Percentiles rank a stretch among this genome's conserved stretches.
phyloP scores from a whole-genome alignment of 208 protist species.

The Crithidia brevicula region DNA sequence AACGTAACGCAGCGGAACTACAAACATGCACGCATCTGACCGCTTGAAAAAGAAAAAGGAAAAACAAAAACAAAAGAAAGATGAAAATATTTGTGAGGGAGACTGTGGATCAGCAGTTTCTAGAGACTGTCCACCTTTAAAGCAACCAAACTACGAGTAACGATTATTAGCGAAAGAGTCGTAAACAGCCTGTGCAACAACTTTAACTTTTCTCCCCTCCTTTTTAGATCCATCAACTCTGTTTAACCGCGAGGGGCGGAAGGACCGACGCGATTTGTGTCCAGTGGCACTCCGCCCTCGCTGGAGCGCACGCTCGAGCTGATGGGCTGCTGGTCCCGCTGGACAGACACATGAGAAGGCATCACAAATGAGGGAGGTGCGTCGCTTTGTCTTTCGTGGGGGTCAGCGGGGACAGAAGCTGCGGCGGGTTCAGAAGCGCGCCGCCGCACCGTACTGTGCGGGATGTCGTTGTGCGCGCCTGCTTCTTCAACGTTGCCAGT shows the following conservation, averaged over 20 bases:
- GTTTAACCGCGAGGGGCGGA: conserved; percentile 5
- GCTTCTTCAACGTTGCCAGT: background rate
- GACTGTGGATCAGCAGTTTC: too few relatives aligned
- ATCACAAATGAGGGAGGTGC: background rate
- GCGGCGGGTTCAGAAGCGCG: too few relatives aligned
- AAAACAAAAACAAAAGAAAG: conserved; percentile 11
- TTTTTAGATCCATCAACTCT: background rate
- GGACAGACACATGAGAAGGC: background rate
- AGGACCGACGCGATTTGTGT: conserved; percentile 1
- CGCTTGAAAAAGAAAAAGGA: conserved; percentile 1
- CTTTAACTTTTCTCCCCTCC: background rate
- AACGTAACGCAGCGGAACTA: too few relatives aligned
- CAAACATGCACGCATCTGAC: too few relatives aligned
- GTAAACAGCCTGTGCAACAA: too few relatives aligned
- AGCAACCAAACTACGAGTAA: conserved; percentile 3
- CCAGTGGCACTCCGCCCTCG: conserved; percentile 17
- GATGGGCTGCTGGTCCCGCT: background rate
- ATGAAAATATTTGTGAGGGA: too few relatives aligned
- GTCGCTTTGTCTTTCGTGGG: background rate
- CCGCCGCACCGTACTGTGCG: too few relatives aligned
- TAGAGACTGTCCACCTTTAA: too few relatives aligned
- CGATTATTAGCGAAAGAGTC: background rate
- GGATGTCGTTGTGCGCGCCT: too few relatives aligned
- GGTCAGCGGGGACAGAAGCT: too few relatives aligned
- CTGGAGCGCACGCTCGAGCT: background rate